Evolutionary conservation across 345 rosid species (phyloP), one percentile per base, ranked within the genome.

Genomic region (Hibiscus mutabilis): DNA sequence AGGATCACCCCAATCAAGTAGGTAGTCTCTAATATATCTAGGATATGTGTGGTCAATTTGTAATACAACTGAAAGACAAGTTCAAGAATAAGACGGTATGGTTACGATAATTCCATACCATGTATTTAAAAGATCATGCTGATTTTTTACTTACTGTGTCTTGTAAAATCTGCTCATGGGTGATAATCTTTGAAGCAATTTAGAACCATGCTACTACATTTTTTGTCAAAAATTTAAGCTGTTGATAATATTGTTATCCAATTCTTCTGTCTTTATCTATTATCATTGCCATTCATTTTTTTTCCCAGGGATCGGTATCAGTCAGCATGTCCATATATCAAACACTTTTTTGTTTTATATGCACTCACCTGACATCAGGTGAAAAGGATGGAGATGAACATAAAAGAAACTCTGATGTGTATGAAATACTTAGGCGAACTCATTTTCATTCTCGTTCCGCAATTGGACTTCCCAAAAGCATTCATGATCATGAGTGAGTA

Each of bases 261-360:
- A 47, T 49, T 47, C 16, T 25, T 11, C 58, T 10, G 42, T 27
- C 70, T 66, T 66, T 44, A 22, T 27, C 57, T 66, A 8, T 16
- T 24, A 44, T 2, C 52, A 16, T 49, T 22, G 59, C 37, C 35
- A 27, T 64, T 62, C 79, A 70, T 65, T 61, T 6, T 79, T 69
- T 21, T 19, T 80, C 73, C 40, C 88, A 94, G 99, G 99, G 99
- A 80, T 89, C 99, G 25, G 70, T 94, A 78, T 88, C 99, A 15
- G 96, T 91, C 83, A 94, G 97, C 73, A 84, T 94, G 96, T 91
- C 99, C 18, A 83, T 94, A 79, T 76, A 94, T 78, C 97, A 94
- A 80, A 94, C 99, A 31, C 75, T 80, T 66, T 87, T 89, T 71
- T 94, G 97, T 80, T 94, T 94, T 79, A 77, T 89, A 62, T 86